Base-by-base conservation (phyloP, 345 rosid species). In the Litchi chinensis region DNA sequence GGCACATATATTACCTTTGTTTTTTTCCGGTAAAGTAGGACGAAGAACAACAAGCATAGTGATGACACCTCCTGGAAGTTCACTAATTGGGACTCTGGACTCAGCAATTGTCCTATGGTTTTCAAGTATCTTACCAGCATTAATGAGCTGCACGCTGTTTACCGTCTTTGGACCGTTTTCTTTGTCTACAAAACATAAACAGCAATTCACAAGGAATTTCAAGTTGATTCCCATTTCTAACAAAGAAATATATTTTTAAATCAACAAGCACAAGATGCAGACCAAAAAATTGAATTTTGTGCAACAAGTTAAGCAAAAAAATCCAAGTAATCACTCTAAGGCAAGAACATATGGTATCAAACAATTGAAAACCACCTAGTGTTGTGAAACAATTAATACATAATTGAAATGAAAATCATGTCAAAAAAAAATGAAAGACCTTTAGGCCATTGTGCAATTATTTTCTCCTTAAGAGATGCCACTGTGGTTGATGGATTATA, bases 11-110 rank as follows among this genome's bases (percentile, higher is more conserved):
- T 79, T 88, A 93, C 97, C 93, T 18, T 52, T 86, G 57, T 82
- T 91, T 88, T 84, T 84, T 74, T 84, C 92, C 21, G 87, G n/a
- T 37, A 84, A 68, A 50, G 91, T 88, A 77, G 90, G 95, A 39
- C 92, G 97, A 54, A 90, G 84, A 85, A 94, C 90, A 75, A 93
- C 87, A 85, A 88, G 98, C 97, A 94, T 93, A 63, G 97, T 94
- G 83, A 91, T 87, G 79, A 86, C 86, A 80, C 87, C 86, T 76
- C 92, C 93, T 0, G 93, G 91, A 80, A 87, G 83, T 75, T 91
- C 97, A 50, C 86, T 81, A 82, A 89, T 88, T 1, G 85, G 92
- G 63, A 88, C 88, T 86, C 88, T 84, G 11, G 92, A 88, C 40
- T 93, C 98, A 8, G 92, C 91, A 67, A 94, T 86, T 37, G 93